Base-by-base conservation (phyloP, 2,329 filamentous ascomycete genomes). In the Fusarium transvaalense region DNA sequence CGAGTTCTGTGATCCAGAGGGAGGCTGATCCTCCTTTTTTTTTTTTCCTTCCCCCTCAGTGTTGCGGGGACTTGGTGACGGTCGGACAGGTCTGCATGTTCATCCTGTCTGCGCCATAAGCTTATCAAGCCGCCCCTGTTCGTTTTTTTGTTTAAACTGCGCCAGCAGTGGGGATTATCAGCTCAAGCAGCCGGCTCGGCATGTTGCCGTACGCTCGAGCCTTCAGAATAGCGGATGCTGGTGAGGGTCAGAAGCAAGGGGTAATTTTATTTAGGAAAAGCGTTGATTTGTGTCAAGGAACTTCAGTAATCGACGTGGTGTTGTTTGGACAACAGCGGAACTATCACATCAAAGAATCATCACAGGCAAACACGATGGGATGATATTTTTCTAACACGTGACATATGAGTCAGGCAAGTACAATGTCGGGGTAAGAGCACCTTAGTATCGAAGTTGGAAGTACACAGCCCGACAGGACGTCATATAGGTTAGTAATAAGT, bases 151-250 rank as follows among this genome's bases (percentile, higher is more conserved):
- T 27, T 45, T 45, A 50, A 41, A 48, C n/a, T 53, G 47, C 58
- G 31, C 25, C 38, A 46, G 12, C 17, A 41, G 61, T 64, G 53
- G 61, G 15, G 38, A 38, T 56, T 45, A 17, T 50, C 51, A 37
- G 38, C 37, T 34, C 17, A 12, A 64, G 21, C 41, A 42, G 35
- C 34, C 43, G 38, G 42, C 25, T 64, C 34, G 45, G 45, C n/a
- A 46, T 57, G 25, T 15, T 64, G 27, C 41, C 34, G 43, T 48
- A 65, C 61, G 62, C 61, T 65, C 61, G 32, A 65, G 53, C 60
- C 52, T 58, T 51, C 35, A n/a, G 15, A 25, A 29, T 38, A 60
- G 52, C 32, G 60, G 38, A 35, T 51, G 39, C 35, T 17, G 25
- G 25, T 51, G n/a, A 42, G 51, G 63, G 45, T 41, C 56, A 15